Conservation (phyloP, 805 yeast genomes). For the Sugiyamaella americana region DNA sequence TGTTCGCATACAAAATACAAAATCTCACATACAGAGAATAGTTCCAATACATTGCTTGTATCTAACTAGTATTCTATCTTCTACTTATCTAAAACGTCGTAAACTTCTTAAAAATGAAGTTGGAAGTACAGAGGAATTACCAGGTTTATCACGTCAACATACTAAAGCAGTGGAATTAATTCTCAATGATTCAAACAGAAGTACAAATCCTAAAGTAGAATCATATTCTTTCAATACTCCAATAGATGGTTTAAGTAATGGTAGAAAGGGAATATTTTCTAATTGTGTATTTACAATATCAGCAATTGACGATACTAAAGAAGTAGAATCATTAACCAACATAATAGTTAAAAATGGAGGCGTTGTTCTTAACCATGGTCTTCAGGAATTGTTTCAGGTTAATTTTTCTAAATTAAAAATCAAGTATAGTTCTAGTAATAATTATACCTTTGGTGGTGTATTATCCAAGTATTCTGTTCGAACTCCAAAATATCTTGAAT, state of each 20-base stretch:
- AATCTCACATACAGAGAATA: not conserved
- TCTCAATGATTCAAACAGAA: too few species aligned
- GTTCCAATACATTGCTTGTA: conserved; percentile 1
- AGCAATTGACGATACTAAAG: conserved; percentile 15
- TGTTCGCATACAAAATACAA: not conserved
- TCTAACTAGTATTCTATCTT: conserved; percentile 5
- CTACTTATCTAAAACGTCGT: conserved; percentile 11
- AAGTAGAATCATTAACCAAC: not conserved
- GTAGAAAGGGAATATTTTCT: conserved; percentile 10
- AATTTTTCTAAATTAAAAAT: conserved; percentile 3
- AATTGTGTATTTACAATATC: conserved; percentile 19
- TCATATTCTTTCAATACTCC: not conserved
- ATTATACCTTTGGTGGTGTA: conserved; percentile 52
- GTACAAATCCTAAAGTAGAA: not conserved
- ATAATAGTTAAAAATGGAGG: conserved; percentile 16
- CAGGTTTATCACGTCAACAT: not conserved
- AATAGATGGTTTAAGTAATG: not conserved
- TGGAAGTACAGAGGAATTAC: not conserved
- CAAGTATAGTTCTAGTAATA: conserved; percentile 2
- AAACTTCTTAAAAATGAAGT: conserved; percentile 3
- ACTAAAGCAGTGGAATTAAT: not conserved
- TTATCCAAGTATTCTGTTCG: conserved; percentile 54
- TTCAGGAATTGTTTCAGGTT: conserved; percentile 18
- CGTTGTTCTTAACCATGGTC: conserved; percentile 15
- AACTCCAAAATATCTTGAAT: conserved; percentile 71